A percentile compares a stretch with the other conserved stretches of the same genome.
These are phyloP conservation scores for Cryptococcus jaspeensis DNA, from an alignment of 1,284 basidiomycete species.

Conservation along the genomic window DNA sequence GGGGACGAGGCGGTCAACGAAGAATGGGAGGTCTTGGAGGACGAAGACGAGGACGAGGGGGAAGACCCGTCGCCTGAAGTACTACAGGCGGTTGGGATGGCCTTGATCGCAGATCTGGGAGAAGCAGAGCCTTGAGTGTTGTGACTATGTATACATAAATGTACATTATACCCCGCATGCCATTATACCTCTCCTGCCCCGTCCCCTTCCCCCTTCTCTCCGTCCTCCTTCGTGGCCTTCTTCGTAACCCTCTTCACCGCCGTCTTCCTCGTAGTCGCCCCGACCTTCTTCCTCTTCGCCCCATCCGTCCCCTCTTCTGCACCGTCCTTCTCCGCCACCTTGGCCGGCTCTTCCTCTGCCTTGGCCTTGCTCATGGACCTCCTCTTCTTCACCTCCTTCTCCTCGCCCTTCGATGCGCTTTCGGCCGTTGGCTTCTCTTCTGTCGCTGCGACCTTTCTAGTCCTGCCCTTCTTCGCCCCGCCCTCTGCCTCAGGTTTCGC, in stretches of 20 bases:
- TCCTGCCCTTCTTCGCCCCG: background rate
- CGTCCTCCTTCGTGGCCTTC: background rate
- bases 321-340: background rate
- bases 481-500: no score
- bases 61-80: constrained; percentile 13
- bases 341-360: background rate
- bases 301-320: no score
- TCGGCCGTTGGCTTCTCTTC: no score
- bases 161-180: constrained; percentile 1
- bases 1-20: constrained; percentile 9
- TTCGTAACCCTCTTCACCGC: no score
- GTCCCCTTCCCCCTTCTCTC: background rate
- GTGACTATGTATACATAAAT: background rate
- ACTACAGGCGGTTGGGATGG: constrained; percentile 16
- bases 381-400: background rate
- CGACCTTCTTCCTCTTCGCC: no score
- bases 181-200: background rate
- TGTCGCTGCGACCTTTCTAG: background rate
- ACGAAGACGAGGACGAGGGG: constrained; percentile 4
- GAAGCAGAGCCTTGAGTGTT: constrained; percentile 3
- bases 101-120: constrained; percentile 22
- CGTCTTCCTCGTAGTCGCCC: no score
- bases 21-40: no score
- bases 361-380: constrained; percentile 1
- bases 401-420: background rate